A percentile compares a stretch with the other conserved stretches of the same genome.
Evolutionary conservation across 139 green algal species (phyloP).

Genomic region (Asterochloris sp.): DNA sequence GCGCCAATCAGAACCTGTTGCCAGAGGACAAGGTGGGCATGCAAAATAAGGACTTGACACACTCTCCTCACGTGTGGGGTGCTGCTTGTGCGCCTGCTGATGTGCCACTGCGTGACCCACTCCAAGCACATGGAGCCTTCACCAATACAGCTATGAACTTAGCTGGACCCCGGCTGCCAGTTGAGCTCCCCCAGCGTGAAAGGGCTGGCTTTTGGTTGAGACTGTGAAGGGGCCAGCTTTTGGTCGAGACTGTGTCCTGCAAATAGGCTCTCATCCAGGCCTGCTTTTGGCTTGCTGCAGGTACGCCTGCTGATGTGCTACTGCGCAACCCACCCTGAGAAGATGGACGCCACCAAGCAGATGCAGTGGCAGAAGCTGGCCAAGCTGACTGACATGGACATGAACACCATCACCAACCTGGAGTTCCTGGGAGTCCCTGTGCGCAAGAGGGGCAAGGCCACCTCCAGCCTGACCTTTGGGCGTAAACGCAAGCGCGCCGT

Average conservation of each 20-base stretch:
- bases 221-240: no score
- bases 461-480: conserved; percentile 34
- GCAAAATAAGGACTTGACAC: no score
- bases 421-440: conserved; percentile 87
- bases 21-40: conserved; percentile 53
- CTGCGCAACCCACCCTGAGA: conserved; percentile 89
- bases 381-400: conserved; percentile 63
- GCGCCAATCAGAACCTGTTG: conserved; percentile 25
- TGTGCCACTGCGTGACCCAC: conserved; percentile 92
- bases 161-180: no score
- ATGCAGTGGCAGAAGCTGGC: conserved; percentile 77
- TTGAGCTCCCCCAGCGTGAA: no score
- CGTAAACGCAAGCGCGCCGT: conserved; percentile 42
- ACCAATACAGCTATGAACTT: no score
- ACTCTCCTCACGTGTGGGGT: not conserved
- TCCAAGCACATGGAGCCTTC: conserved; percentile 83
- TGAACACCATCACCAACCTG: conserved; percentile 82
- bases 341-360: conserved; percentile 76
- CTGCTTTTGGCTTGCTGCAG: conserved; percentile 33
- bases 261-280: not conserved
- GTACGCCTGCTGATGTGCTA: conserved; percentile 93
- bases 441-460: conserved; percentile 54
- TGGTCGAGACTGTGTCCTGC: not conserved
- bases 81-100: conserved; percentile 78
- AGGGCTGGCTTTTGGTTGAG: no score